These are phyloP conservation scores for Salix exigua DNA, from an alignment of 345 rosid genomes.

Conservation along the genomic window DNA sequence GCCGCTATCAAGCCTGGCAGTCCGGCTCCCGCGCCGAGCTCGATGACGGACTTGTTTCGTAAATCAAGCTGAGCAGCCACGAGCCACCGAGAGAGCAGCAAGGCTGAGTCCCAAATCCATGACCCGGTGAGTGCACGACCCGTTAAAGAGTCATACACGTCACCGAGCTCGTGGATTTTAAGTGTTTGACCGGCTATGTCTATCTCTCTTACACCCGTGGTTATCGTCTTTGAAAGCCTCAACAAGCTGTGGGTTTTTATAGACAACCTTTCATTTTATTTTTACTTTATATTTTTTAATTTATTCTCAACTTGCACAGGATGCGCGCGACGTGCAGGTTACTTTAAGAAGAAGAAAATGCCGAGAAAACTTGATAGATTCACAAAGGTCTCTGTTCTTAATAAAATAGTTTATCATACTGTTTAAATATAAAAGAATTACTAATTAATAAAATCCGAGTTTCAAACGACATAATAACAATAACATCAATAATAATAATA, in stretches of 20 bases:
- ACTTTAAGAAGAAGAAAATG: no score
- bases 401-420: no score
- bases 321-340: no score
- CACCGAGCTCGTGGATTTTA: slow-evolving; percentile 25
- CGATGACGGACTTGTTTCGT: slow-evolving; percentile 25
- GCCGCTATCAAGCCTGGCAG: slow-evolving; percentile 35
- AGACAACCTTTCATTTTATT: background rate
- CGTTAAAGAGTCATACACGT: slow-evolving; percentile 19
- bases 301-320: no score
- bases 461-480: no score
- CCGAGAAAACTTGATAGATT: no score
- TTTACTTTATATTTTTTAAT: background rate
- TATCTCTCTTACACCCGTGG: slow-evolving; percentile 19
- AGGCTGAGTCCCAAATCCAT: slow-evolving; percentile 39
- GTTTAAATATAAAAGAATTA: no score
- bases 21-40: slow-evolving; percentile 39
- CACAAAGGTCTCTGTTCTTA: no score
- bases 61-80: slow-evolving; percentile 11
- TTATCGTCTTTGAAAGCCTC: background rate
- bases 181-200: slow-evolving; percentile 10
- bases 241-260: background rate
- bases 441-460: no score
- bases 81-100: slow-evolving; percentile 30
- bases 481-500: no score
- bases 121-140: slow-evolving; percentile 37